Evolutionary conservation across 345 rosid genomes (phyloP), one percentile per base, ranked within the genome.

Genomic region (Salix caprea): DNA sequence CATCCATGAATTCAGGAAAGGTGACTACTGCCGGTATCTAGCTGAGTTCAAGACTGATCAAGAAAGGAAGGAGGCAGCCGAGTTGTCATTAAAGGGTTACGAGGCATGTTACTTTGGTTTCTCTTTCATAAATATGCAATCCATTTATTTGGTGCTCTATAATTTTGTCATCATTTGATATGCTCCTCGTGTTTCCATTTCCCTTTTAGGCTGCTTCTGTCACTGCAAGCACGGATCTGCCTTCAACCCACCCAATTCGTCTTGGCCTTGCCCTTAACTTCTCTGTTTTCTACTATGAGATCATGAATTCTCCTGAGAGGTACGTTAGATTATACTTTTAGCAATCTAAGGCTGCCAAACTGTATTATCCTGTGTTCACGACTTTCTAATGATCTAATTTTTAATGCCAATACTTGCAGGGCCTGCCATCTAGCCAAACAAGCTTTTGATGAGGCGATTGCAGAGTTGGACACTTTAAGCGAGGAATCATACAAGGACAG

Each of bases 221-320:
- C 76, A 80, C 91, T 48, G 98, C 99, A 79, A 96, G 81, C 87
- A 89, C 90, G 46, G 98, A 93, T 72, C 97, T 96, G 73, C 94
- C 99, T 72, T 92, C 99, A 30, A 93, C 99, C 24, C 99, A 96
- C 77, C 99, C 99, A 18, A 93, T 96, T 78, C 97, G 99, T 48
- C 98, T 96, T 48, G 99, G 99, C 65, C 97, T 96, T 77, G 98
- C 99, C 14, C 99, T 96, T 68, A 96, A 96, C 91, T 96, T 93
- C 87, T 96, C 98, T 75, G 99, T 96, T 32, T 96, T 96, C 84
- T 93, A 96, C 85, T 93, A 96, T 70, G 99, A 96, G 90, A 96
- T 96, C 77, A 91, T 96, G 98, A 96, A 93, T 82, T 96, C 99
- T 76, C 99, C 97, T n/a, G 99, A 95, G 84, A 93, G 97, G 98